Percentiles rank a stretch among this genome's conserved stretches.
Evolutionary conservation across 495 filamentous ascomycete species (phyloP).

Genomic region (Penicillium silybi): DNA sequence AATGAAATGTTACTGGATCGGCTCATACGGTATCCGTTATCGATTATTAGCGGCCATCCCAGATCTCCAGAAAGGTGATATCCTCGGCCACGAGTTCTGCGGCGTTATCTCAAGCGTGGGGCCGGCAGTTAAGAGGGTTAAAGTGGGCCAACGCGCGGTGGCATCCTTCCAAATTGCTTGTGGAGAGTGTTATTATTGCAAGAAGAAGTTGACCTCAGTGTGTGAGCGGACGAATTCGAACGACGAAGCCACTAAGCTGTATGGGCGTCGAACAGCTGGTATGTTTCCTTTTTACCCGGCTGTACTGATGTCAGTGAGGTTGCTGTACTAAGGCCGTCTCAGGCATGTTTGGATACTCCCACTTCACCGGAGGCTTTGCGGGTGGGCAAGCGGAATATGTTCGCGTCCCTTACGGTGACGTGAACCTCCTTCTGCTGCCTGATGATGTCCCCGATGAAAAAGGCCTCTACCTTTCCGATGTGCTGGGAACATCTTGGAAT

Average conservation of each 20-base stretch:
- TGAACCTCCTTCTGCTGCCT: constrained; percentile 1
- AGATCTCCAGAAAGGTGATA: constrained; percentile 11
- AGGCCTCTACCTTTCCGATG: constrained; percentile 1
- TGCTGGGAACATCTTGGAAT: constrained; percentile 4
- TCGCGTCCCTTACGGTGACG: constrained; percentile 1
- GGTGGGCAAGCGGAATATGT: constrained; percentile 4
- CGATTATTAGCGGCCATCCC: constrained; percentile 10
- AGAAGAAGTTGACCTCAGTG: constrained; percentile 3
- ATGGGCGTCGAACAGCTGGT: constrained; percentile 3
- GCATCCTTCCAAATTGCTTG: constrained; percentile 3
- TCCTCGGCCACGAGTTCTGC: constrained; percentile 4
- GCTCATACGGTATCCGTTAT: constrained; percentile 3
- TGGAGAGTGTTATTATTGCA: constrained; percentile 1
- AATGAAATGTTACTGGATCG: background rate
- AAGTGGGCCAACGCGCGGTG: background rate
- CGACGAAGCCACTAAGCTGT: background rate
- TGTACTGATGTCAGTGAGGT: background rate
- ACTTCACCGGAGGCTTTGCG: constrained; percentile 1
- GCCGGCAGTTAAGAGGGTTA: background rate
- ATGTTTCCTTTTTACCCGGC: background rate
- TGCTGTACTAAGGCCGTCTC: background rate
- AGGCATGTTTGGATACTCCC: constrained; percentile 5
- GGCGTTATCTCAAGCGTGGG: background rate
- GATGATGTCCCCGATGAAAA: constrained; percentile 2
- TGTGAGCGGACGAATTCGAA: constrained; percentile 1